Conservation (phyloP, 805 yeast genomes). For the Candida arabinofermentans region DNA sequence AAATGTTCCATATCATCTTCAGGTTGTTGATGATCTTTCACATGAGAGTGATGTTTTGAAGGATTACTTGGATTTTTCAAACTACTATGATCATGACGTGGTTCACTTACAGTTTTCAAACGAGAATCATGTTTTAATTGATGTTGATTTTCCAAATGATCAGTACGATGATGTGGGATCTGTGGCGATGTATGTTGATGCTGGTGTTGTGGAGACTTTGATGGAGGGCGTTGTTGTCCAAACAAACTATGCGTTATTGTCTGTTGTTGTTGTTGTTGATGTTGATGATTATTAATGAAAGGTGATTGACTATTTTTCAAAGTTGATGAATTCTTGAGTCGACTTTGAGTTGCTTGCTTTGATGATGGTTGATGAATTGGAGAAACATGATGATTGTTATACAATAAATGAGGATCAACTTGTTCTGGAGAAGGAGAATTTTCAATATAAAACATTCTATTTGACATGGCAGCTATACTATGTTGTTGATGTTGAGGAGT, state of each 20-base stretch:
- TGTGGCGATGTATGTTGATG: neutral
- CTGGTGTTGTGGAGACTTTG: neutral
- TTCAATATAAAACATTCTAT: conserved; percentile 30
- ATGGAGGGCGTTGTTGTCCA: conserved; percentile 2
- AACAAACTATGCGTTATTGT: conserved; percentile 1
- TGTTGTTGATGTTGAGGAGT: neutral
- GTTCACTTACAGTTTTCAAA: too few relatives aligned
- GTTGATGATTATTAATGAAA: neutral
- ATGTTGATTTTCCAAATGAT: neutral
- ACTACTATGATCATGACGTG: too few relatives aligned
- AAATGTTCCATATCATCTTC: conserved; percentile 4
- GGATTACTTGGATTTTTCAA: neutral
- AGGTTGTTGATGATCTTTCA: conserved; percentile 8
- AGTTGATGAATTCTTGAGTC: too few relatives aligned
- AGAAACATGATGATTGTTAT: neutral
- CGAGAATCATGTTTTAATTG: neutral
- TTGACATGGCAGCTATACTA: conserved; percentile 3
- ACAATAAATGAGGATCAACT: conserved; percentile 4
- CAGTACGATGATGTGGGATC: neutral
- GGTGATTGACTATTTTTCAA: conserved; percentile 11
- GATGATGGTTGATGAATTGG: conserved; percentile 1
- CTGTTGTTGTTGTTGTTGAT: conserved; percentile 3
- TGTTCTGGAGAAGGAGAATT: conserved; percentile 30
- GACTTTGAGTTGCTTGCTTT: neutral
- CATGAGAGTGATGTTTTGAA: neutral